phyloP scores from a whole-genome alignment of 2,329 filamentous ascomycete genomes.

The Fusarium sp. region DNA sequence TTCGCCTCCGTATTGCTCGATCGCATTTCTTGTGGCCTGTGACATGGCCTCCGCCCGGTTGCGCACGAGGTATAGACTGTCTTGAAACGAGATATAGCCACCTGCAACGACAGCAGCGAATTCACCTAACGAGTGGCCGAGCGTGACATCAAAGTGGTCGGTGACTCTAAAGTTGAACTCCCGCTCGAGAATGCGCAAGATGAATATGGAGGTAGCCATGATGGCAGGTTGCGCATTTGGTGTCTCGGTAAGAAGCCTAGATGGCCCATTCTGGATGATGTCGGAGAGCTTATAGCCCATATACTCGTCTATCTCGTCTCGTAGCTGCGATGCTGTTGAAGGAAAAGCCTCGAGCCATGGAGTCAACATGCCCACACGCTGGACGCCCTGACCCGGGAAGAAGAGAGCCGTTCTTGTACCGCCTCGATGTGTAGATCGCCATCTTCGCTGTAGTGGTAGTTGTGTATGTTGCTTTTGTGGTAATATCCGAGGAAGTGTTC shows the following conservation, averaged over 20 bases:
- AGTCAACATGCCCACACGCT: slow-evolving; percentile 87
- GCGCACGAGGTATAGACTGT: slow-evolving; percentile 82
- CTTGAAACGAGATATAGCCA: slow-evolving; percentile 81
- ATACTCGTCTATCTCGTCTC: slow-evolving; percentile 86
- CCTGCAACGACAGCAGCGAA: slow-evolving; percentile 91
- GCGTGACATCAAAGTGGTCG: slow-evolving; percentile 81
- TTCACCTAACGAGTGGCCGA: slow-evolving; percentile 93
- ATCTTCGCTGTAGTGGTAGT: slow-evolving; percentile 34
- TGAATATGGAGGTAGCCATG: slow-evolving; percentile 93
- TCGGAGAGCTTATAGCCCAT: slow-evolving; percentile 80
- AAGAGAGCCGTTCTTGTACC: slow-evolving; percentile 69
- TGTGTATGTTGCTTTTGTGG: slow-evolving; percentile 6
- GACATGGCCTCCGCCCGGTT: slow-evolving; percentile 87
- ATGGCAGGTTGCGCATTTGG: slow-evolving; percentile 94
- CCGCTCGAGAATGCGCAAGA: slow-evolving; percentile 85
- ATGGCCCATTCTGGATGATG: slow-evolving; percentile 84
- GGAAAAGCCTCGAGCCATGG: slow-evolving; percentile 92
- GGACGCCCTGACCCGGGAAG: slow-evolving; percentile 85
- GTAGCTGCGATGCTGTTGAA: slow-evolving; percentile 76
- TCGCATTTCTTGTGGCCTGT: slow-evolving; percentile 76
- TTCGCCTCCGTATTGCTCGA: slow-evolving; percentile 77
- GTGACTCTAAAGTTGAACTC: slow-evolving; percentile 83
- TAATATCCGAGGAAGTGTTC: slow-evolving; percentile 14
- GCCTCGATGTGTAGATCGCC: slow-evolving; percentile 51
- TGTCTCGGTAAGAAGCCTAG: slow-evolving; percentile 80